Base-by-base conservation (phyloP, 441 rosid genomes). In the Biscutella laevigata region DNA sequence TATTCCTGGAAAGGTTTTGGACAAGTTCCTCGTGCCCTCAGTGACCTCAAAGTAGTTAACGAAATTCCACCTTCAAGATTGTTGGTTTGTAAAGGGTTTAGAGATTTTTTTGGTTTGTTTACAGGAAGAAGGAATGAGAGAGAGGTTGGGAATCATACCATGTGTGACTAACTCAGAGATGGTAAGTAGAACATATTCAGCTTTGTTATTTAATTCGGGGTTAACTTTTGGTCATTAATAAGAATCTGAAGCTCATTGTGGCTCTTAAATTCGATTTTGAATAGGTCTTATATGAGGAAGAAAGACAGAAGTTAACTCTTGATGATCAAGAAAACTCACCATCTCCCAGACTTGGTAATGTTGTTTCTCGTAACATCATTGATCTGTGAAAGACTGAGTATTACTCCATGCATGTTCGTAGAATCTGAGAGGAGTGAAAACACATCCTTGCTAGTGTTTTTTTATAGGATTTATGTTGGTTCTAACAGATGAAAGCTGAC, bases 1-100 rank as follows among this genome's bases (percentile, higher is more conserved):
- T 89, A 84, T 66, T 77, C 70, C 7, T 84, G 95, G 97, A 82
- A 64, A 57, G 97, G 97, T 14, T 83, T 78, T 56, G 82, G 43
- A 42, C 82, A 70, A 46, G 74, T 86, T 68, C 97, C 95, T 27
- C 66, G 50, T 60, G 76, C 80, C 44, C 72, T 89, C 11, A 58
- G 61, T 55, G 61, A 47, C 52, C 81, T 89, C 0, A 84, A 70
- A 76, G 95, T 80, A 63, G 13, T 60, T 39, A 4, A 12, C n/a
- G n/a, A n/a, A n/a, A n/a, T n/a, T n/a, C n/a, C 8, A 4, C 25
- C 13, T 45, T 47, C 19, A 10, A 11, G 13, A 35, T 51, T 50
- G 47, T 24, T 26, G 26, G 16, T 1, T 36, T 41, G 21, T 34
- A 7, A 10, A 21, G 21, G 9, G 7, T 41, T 55, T 19, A 17